phyloP scores from a whole-genome alignment of 805 yeast species.

The Cyberlindnera xylosilytica region DNA sequence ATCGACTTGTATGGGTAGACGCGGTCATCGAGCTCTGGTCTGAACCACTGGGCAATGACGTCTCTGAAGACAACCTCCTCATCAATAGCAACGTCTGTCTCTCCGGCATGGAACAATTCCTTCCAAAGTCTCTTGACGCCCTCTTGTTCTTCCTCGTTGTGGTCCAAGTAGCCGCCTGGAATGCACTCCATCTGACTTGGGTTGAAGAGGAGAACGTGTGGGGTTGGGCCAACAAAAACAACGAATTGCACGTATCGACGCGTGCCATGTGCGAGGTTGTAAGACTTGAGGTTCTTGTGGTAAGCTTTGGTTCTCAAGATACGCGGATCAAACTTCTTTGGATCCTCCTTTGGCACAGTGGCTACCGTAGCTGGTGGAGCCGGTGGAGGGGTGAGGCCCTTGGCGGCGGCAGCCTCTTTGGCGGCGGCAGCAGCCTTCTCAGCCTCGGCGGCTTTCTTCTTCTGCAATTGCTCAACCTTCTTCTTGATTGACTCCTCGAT shows the following conservation, averaged over 20 bases:
- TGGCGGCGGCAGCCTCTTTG: constrained; percentile 1
- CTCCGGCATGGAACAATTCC: constrained; percentile 11
- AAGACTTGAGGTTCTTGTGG: constrained; percentile 5
- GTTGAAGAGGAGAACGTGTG: constrained; percentile 13
- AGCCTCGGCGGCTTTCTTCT: neutral
- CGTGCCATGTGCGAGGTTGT: constrained; percentile 6
- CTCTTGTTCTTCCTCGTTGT: constrained; percentile 14
- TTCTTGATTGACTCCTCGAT: neutral
- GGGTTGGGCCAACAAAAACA: constrained; percentile 12
- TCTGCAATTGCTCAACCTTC: neutral
- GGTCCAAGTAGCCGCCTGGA: constrained; percentile 16
- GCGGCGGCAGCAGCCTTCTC: neutral
- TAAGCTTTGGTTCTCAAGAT: constrained; percentile 6
- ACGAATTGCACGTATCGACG: constrained; percentile 18
- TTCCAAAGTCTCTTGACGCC: constrained; percentile 14
- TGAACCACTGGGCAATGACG: constrained; percentile 14
- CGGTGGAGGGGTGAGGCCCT: neutral
- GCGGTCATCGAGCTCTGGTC: constrained; percentile 15
- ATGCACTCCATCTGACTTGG: constrained; percentile 1
- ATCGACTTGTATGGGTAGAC: constrained; percentile 18
- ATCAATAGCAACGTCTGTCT: neutral
- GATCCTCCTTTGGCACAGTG: neutral
- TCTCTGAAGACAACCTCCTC: constrained; percentile 10
- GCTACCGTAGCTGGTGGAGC: neutral
- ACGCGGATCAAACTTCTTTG: constrained; percentile 2